A percentile compares a stretch with the other conserved stretches of the same genome.
phyloP scores from a whole-genome alignment of 108 stramenopile genomes.

The Mediolabrus comicus region DNA sequence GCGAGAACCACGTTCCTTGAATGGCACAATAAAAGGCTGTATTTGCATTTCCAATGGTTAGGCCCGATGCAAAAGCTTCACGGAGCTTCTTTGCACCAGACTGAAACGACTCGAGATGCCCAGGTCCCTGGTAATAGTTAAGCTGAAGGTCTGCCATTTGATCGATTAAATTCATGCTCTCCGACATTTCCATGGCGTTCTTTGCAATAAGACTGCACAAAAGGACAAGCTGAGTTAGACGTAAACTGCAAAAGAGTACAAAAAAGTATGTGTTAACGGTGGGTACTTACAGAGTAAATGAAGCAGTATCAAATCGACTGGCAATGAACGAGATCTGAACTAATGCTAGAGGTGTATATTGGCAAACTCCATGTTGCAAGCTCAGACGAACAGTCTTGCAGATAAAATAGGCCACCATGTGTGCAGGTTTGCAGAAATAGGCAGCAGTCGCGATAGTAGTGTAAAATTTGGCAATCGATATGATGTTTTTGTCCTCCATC shows the following conservation, averaged over 20 bases:
- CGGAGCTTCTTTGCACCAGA: background rate
- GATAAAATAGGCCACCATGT: background rate
- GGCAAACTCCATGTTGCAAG: slow-evolving; percentile 13
- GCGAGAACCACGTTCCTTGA: background rate
- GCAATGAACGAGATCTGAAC: background rate
- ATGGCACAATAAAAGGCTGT: background rate
- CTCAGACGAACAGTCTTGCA: background rate
- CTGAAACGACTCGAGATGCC: background rate
- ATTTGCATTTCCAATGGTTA: background rate
- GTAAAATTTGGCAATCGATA: background rate
- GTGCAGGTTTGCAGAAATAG: background rate
- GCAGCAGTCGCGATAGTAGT: background rate
- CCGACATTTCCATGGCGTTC: background rate
- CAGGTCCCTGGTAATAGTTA: background rate
- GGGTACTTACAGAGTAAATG: background rate
- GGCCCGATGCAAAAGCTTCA: background rate
- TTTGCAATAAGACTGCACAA: background rate
- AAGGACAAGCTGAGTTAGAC: background rate
- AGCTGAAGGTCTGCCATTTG: background rate
- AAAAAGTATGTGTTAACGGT: too few relatives aligned
- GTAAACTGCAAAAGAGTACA: background rate
- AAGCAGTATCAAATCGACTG: background rate
- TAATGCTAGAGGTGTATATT: background rate
- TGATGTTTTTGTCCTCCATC: background rate
- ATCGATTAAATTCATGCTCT: background rate